A percentile compares a stretch with the other conserved stretches of the same genome.
phyloP scores from a whole-genome alignment of 148 eudicot genomes.

The Chenopodium formosanum region DNA sequence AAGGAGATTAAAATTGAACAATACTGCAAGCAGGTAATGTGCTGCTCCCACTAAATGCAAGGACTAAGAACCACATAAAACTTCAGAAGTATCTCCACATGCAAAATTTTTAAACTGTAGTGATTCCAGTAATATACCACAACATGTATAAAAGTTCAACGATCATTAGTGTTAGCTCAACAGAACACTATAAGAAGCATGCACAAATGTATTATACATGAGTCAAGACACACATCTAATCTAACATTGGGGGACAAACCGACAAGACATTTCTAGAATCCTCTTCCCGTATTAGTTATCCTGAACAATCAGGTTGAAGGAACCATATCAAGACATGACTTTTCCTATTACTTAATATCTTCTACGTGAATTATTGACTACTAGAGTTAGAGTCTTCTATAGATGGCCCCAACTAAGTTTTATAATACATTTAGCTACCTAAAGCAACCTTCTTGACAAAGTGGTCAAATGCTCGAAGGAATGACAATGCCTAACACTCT shows the following conservation, averaged over 20 bases:
- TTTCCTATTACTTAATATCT: neutral
- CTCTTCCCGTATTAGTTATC: constrained; percentile 1
- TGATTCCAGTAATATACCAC: neutral
- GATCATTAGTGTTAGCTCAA: neutral
- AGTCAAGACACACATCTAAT: neutral
- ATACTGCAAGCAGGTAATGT: neutral
- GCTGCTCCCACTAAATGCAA: neutral
- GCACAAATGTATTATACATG: neutral
- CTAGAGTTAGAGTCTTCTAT: neutral
- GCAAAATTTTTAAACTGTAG: neutral
- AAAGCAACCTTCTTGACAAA: neutral
- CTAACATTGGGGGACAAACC: neutral
- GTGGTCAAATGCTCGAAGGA: neutral
- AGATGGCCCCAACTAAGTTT: neutral
- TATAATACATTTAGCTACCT: neutral
- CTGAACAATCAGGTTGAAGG: neutral
- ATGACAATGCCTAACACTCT: neutral
- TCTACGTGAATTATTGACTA: neutral
- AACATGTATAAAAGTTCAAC: neutral
- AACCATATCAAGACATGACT: neutral
- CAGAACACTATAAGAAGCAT: neutral
- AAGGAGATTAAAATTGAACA: neutral
- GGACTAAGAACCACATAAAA: neutral
- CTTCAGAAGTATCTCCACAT: neutral
- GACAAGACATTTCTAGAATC: neutral